phyloP scores from a whole-genome alignment of 2,329 filamentous ascomycete genomes.

The Zalaria sp. region DNA sequence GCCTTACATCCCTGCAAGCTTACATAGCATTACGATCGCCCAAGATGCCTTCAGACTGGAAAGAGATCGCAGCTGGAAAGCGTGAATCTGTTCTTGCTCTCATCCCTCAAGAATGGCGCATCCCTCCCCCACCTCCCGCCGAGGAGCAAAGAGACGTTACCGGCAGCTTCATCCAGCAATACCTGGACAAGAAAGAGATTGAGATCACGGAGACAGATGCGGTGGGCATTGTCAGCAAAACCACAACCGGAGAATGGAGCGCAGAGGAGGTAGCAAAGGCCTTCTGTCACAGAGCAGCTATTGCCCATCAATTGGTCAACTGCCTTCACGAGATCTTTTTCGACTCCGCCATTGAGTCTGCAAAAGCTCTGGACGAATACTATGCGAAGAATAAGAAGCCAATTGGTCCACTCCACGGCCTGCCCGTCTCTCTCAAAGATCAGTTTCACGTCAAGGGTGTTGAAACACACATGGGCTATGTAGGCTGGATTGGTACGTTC shows the following conservation, averaged over 20 bases:
- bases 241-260: conserved; percentile 39
- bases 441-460: conserved; percentile 35
- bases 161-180: conserved; percentile 41
- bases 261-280: conserved; percentile 41
- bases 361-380: conserved; percentile 27
- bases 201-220: conserved; percentile 49
- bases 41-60: conserved; percentile 27
- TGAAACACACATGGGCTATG: conserved; percentile 42
- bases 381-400: conserved; percentile 21
- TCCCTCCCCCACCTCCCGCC: conserved; percentile 32
- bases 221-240: conserved; percentile 40
- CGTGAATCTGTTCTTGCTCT: conserved; percentile 37
- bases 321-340: conserved; percentile 36
- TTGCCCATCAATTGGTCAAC: conserved; percentile 34
- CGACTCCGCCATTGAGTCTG: conserved; percentile 27
- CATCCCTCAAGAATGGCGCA: conserved; percentile 44
- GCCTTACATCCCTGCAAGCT: no score
- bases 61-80: conserved; percentile 36
- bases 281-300: conserved; percentile 41
- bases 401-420: conserved; percentile 32
- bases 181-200: conserved; percentile 37
- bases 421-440: conserved; percentile 35
- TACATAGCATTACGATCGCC: neutral
- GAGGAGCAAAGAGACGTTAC: conserved; percentile 43
- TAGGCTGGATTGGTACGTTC: conserved; percentile 51